These are phyloP conservation scores for Elaeis oleifera DNA, from an alignment of 202 grass and related monocot genomes.

Conservation along the genomic window DNA sequence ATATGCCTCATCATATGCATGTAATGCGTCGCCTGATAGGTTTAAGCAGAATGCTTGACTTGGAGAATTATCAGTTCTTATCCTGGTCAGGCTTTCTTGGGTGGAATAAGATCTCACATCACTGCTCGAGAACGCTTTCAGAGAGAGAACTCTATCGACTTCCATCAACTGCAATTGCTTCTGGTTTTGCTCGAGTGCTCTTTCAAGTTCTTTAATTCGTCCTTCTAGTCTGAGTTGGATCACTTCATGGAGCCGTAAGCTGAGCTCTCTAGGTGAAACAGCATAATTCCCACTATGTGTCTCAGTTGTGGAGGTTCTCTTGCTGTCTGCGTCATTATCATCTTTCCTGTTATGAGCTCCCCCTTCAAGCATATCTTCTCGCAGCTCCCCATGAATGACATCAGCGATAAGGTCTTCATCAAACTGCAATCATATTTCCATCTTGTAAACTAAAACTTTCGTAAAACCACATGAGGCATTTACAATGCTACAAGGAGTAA, in stretches of 20 bases:
- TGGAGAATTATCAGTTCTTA: constrained; percentile 27
- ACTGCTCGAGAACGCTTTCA: constrained; percentile 56
- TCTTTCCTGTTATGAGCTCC: constrained; percentile 37
- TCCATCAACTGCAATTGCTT: constrained; percentile 54
- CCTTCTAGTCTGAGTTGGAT: constrained; percentile 65
- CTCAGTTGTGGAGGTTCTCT: constrained; percentile 35
- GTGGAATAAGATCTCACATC: constrained; percentile 60
- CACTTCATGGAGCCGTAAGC: constrained; percentile 75
- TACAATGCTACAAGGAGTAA: no score
- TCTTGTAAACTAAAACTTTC: no score
- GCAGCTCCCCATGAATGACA: constrained; percentile 67
- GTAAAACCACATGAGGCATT: no score
- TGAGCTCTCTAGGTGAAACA: constrained; percentile 68
- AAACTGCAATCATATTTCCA: constrained; percentile 28
- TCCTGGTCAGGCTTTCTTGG: constrained; percentile 51
- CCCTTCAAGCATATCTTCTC: constrained; percentile 39
- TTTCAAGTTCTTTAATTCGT: constrained; percentile 78
- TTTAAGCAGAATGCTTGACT: constrained; percentile 61
- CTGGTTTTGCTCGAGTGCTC: constrained; percentile 43
- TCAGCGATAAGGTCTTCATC: constrained; percentile 56
- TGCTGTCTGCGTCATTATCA: constrained; percentile 43
- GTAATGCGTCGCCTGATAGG: constrained; percentile 59
- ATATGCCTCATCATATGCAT: constrained; percentile 83
- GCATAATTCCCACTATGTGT: constrained; percentile 44
- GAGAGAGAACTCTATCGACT: constrained; percentile 41